phyloP scores from a whole-genome alignment of 331 rosid genomes.

The Acacia concinna region DNA sequence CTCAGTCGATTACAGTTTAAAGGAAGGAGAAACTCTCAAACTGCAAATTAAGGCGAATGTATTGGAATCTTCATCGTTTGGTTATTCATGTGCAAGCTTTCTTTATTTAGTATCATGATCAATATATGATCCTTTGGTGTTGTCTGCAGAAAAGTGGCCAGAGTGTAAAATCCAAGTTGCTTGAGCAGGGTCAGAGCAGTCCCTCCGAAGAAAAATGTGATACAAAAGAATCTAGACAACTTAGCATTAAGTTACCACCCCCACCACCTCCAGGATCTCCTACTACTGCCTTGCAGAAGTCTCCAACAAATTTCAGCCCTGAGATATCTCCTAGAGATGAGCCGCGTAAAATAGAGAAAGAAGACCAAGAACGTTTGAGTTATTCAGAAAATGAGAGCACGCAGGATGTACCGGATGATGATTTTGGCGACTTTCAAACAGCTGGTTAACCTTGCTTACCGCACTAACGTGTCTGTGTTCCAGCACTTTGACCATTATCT shows the following conservation, averaged over 20 bases:
- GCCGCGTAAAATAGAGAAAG: conserved; percentile 37
- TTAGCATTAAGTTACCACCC: conserved; percentile 70
- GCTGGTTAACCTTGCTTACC: conserved; percentile 52
- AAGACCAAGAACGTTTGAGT: conserved; percentile 30
- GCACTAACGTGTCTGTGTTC: not conserved
- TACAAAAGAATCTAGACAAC: conserved; percentile 46
- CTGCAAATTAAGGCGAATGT: conserved; percentile 78
- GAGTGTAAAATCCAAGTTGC: conserved; percentile 59
- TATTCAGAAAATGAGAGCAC: conserved; percentile 49
- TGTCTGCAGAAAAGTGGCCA: conserved; percentile 58
- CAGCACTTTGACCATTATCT: not conserved
- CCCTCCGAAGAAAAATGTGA: conserved; percentile 59
- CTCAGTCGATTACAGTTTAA: conserved; percentile 85
- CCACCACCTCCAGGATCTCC: conserved; percentile 90
- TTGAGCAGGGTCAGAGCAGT: conserved; percentile 52
- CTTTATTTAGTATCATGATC: conserved; percentile 1
- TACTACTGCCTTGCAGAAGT: conserved; percentile 33
- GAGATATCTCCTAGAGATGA: conserved; percentile 47
- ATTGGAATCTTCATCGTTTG: conserved; percentile 29
- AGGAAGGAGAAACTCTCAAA: conserved; percentile 91
- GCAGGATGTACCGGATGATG: conserved; percentile 75
- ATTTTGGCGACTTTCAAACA: conserved; percentile 91
- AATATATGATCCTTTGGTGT: conserved; percentile 17
- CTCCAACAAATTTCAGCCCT: conserved; percentile 57
- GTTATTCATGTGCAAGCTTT: not conserved